Evolutionary conservation across 2,329 filamentous ascomycete species (phyloP).

Genomic region (Allantophomopsis lycopodina): DNA sequence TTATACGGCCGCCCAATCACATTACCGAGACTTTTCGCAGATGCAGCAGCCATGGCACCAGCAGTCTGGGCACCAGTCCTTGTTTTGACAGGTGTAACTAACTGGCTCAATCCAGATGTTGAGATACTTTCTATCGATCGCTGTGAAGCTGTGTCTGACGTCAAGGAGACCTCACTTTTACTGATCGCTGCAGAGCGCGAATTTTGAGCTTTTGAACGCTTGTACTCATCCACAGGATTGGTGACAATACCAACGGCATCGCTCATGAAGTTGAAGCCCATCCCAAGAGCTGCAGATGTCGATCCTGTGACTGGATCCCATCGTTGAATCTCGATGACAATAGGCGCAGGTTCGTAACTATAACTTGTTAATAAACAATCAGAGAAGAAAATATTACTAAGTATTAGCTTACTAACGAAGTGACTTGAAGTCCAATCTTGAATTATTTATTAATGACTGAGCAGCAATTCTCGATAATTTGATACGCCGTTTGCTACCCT

Average conservation of each 20-base stretch:
- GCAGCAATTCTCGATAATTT: conserved; percentile 7
- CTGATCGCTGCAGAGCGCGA: background rate
- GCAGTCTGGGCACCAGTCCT: too few species aligned
- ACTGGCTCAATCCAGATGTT: too few species aligned
- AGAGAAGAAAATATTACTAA: too few species aligned
- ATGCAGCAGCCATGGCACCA: conserved; percentile 2
- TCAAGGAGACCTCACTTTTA: too few species aligned
- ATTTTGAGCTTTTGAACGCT: background rate
- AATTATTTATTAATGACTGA: conserved; percentile 4
- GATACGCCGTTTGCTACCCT: conserved; percentile 15
- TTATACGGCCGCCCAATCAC: conserved; percentile 1
- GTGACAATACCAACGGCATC: conserved; percentile 4
- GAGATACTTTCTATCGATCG: too few species aligned
- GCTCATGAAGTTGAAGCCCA: conserved; percentile 4
- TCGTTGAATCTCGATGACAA: conserved; percentile 13
- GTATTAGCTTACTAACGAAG: conserved; percentile 11
- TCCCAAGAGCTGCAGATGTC: conserved; percentile 4
- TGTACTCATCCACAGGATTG: conserved; percentile 1
- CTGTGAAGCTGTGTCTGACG: too few species aligned
- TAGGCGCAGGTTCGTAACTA: conserved; percentile 26
- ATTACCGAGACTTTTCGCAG: conserved; percentile 2
- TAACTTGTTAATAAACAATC: too few species aligned
- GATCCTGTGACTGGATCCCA: conserved; percentile 11
- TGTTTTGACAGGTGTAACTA: too few species aligned
- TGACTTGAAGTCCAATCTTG: conserved; percentile 5